phyloP scores from a whole-genome alignment of 164 flowering plant species.

The Berberis thunbergii region DNA sequence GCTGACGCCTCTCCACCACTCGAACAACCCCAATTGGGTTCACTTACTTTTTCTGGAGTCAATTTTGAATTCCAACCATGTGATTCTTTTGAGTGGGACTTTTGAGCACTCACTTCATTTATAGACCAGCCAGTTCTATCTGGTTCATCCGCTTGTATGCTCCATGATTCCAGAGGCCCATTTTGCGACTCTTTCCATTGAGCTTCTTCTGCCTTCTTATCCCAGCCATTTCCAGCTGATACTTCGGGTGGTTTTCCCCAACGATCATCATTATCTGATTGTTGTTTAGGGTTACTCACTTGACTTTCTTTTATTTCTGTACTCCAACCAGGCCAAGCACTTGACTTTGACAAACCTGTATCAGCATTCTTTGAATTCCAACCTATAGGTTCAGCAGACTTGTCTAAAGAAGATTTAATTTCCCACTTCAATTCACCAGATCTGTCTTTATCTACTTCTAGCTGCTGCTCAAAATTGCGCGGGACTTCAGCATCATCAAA shows the following conservation, averaged over 20 bases:
- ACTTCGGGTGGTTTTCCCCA: not conserved
- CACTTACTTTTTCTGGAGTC: not conserved
- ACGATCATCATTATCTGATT: not conserved
- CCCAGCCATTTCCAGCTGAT: not conserved
- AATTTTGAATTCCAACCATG: not conserved
- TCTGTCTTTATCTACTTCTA: conserved; percentile 4
- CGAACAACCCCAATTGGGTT: not conserved
- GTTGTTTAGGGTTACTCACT: conserved; percentile 11
- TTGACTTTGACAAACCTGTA: conserved; percentile 9
- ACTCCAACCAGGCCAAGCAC: conserved; percentile 10
- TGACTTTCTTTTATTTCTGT: not conserved
- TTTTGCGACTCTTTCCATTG: conserved; percentile 2
- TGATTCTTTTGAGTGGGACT: not conserved
- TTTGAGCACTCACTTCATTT: not conserved
- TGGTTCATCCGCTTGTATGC: not conserved
- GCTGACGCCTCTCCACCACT: not conserved
- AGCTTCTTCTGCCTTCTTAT: not conserved
- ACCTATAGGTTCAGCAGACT: not conserved
- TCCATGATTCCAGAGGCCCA: not conserved
- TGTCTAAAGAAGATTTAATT: conserved; percentile 5
- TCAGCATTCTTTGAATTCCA: conserved; percentile 4
- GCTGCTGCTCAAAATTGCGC: conserved; percentile 8
- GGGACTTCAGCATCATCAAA: conserved; percentile 53
- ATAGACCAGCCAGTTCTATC: not conserved
- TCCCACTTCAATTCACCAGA: conserved; percentile 30